Percentiles rank a stretch among this genome's conserved stretches.
These are phyloP conservation scores for Acrocalymma vagum DNA, from an alignment of 2,329 filamentous ascomycete genomes.

Conservation along the genomic window DNA sequence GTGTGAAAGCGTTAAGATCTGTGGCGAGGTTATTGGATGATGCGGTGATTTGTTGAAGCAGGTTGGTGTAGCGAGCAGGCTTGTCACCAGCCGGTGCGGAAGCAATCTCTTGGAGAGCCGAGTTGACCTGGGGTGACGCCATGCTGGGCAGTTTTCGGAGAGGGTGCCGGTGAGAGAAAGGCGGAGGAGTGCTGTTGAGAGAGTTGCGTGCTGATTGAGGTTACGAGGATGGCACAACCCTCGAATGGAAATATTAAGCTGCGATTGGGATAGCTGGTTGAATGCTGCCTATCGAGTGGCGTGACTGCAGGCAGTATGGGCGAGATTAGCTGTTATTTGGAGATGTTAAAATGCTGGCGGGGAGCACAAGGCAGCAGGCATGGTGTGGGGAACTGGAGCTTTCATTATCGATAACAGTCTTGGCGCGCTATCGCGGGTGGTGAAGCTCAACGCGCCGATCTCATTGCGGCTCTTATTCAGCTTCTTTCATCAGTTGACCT, in stretches of 20 bases:
- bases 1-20: constrained; percentile 74
- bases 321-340: not conserved
- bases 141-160: constrained; percentile 52
- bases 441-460: constrained; percentile 8
- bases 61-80: constrained; percentile 63
- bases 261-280: too few species aligned
- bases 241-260: too few species aligned
- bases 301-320: constrained; percentile 22
- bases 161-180: too few species aligned
- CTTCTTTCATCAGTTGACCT: constrained; percentile 15
- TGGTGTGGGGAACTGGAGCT: constrained; percentile 3
- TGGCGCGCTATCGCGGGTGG: constrained; percentile 27
- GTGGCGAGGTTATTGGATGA: constrained; percentile 58
- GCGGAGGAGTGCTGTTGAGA: not conserved
- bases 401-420: constrained; percentile 25
- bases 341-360: constrained; percentile 2
- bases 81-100: constrained; percentile 58
- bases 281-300: constrained; percentile 4
- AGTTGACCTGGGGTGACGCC: constrained; percentile 59
- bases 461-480: constrained; percentile 15
- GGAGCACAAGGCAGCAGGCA: constrained; percentile 17
- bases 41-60: constrained; percentile 65
- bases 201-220: too few species aligned
- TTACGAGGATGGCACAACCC: too few species aligned
- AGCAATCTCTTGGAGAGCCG: constrained; percentile 60